These are phyloP conservation scores for Schizothecium vesticola DNA, from an alignment of 495 filamentous ascomycete species.

Conservation along the genomic window DNA sequence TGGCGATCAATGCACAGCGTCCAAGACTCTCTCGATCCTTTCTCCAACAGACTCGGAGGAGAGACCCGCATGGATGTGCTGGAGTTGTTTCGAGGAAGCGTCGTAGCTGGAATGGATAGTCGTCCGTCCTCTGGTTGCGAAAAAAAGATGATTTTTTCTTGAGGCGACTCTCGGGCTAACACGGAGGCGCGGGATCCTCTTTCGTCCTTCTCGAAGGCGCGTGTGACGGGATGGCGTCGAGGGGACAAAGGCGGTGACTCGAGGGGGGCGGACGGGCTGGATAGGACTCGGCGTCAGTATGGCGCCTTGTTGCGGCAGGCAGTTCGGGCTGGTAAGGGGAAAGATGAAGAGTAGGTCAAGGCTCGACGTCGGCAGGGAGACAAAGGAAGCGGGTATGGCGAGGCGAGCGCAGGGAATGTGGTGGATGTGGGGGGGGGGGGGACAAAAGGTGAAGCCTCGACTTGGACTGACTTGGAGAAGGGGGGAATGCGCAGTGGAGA, in stretches of 20 bases:
- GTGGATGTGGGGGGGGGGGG: not conserved
- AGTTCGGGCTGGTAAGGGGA: not conserved
- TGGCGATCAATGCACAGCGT: slow-evolving; percentile 19
- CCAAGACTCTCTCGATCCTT: slow-evolving; percentile 29
- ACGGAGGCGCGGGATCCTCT: not conserved
- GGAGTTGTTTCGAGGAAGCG: not conserved
- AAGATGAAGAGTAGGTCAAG: slow-evolving; percentile 17
- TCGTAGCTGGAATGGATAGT: not conserved
- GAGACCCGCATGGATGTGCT: slow-evolving; percentile 25
- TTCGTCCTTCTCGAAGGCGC: slow-evolving; percentile 2
- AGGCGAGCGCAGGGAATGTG: not conserved
- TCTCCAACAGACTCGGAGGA: slow-evolving; percentile 22
- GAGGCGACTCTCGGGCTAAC: not conserved
- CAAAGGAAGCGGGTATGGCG: slow-evolving; percentile 1
- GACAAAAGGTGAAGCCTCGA: slow-evolving; percentile 8
- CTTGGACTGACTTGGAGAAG: slow-evolving; percentile 7
- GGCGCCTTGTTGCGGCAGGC: slow-evolving; percentile 6
- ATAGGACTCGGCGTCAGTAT: slow-evolving; percentile 4
- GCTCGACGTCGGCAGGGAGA: slow-evolving; percentile 7
- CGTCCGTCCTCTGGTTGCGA: not conserved
- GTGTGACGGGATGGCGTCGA: slow-evolving; percentile 16
- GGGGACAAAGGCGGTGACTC: slow-evolving; percentile 23
- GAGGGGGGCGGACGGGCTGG: slow-evolving; percentile 1
- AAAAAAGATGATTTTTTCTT: not conserved
- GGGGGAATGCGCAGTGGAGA: slow-evolving; percentile 12